Base-by-base conservation (phyloP, 768 basidiomycete species). In the Termitomyces sp. region DNA sequence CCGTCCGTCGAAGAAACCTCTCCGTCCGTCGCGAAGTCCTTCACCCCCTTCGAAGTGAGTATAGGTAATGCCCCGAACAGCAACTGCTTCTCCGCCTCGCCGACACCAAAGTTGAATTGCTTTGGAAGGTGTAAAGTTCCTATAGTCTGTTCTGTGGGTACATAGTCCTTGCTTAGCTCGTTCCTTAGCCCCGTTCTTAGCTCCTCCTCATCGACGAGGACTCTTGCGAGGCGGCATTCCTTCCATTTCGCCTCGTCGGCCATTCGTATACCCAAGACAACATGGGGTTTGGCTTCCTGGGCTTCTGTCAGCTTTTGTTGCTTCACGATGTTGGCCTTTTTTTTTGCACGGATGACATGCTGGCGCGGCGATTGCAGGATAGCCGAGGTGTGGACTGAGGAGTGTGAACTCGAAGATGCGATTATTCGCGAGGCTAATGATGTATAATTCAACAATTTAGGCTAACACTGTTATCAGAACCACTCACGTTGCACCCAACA, bases 191-290 rank as follows among this genome's bases (percentile, higher is more conserved):
- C 59, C 30, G 67, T 60, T 34, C 67, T 59, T 34, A 87, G 70
- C n/a, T 72, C 73, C 17, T 79, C 73, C 43, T 81, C 75, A 56
- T 84, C 76, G 52, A 91, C 74, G 63, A 91, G 72, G 55, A 82
- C 69, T 61, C 78, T 78, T 42, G 84, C 82, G 45, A 95, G 83
- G 69, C 85, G 79, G 67, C 83, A 84, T 25, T 75, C 72, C 40
- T 68, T 63, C 91, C 93, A 95, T 66, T 83, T 84, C 54, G 73
- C 65, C 54, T 86, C 84, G 53, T 89, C 80, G 58, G 80, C 79
- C 6, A 81, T 75, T 41, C 83, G 77, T 16, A 83, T 83, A 12
- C 94, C 94, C 6, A 94, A 81, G 16, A 95, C 79, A 56, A 89
- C 83, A 62, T 89, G 85, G 16, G 88, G 76, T 45, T 72, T 75